Base-by-base conservation (phyloP, 805 yeast genomes). In the Hanseniaspora guilliermondii region DNA sequence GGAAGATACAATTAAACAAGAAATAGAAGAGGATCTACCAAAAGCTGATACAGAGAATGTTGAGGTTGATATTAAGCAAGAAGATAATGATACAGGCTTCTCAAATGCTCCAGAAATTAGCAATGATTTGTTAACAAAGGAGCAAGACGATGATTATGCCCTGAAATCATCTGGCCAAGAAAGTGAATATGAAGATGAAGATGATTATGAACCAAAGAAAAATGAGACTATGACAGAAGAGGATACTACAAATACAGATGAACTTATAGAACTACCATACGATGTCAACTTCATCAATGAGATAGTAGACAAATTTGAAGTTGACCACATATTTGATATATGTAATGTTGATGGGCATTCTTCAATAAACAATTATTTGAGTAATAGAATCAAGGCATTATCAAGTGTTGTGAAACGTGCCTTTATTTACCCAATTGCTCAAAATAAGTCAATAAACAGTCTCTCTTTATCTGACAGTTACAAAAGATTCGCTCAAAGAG, bases 401-500 rank as follows among this genome's bases (percentile, higher is more conserved):
- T 58, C 35, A n/a, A 36, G 33, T 9, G 36, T 30, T 35, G 42
- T 50, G 2, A 50, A 42, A 9, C 44, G 38, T 24, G 54, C 54
- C 6, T 50, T 24, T 37, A 49, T 49, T 17, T 35, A 32, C 8
- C 53, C 53, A 4, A 40, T 49, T 9, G 35, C 22, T 4, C 35
- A 49, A 33, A 17, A 44, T 11, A 24, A 24, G 40, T 25, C 38
- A 17, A 40, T 49, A 32, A 19, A 40, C 24, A 8, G 9, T 4
- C 32, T 22, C 1, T 22, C 33, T 14, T 74, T 77, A 30, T 91
- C 84, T 56, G 91, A 82, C 53, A 71, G 77, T 12, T 87, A 73
- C 64, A 71, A 74, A 37, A 74, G 97, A 62, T 78, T 82, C 37
- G 53, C 76, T 22, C 97, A 91, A 65, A 87, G 88, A 61, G 75